Evolutionary conservation across 306 rosid species (phyloP).

Genomic region (Heteromeles arbutifolia): DNA sequence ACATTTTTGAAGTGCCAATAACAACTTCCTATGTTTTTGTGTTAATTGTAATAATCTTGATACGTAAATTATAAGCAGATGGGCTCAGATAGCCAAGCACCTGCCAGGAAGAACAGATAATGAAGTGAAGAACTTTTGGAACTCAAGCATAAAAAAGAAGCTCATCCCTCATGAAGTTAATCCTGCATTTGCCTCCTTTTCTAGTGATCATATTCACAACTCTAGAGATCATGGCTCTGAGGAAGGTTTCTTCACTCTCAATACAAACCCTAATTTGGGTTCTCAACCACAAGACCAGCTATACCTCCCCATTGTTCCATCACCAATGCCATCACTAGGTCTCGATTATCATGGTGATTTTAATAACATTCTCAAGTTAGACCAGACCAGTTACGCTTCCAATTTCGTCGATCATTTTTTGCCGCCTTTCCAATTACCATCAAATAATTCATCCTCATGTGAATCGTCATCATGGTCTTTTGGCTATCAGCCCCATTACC

Average conservation of each 20-base stretch:
- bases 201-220: conserved; percentile 41
- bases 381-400: conserved; percentile 16
- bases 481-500: conserved; percentile 26
- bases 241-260: conserved; percentile 51
- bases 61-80: conserved; percentile 32
- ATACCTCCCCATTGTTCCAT: conserved; percentile 43
- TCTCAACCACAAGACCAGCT: conserved; percentile 28
- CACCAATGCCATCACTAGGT: conserved; percentile 20
- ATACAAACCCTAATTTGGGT: conserved; percentile 46
- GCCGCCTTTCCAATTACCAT: conserved; percentile 30
- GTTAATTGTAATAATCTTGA: background rate
- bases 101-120: conserved; percentile 98
- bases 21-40: background rate
- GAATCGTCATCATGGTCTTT: conserved; percentile 26
- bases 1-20: no score
- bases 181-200: conserved; percentile 44
- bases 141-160: conserved; percentile 95
- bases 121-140: conserved; percentile 98
- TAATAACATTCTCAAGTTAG: conserved; percentile 23
- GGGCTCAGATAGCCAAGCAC: conserved; percentile 98
- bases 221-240: conserved; percentile 18
- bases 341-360: conserved; percentile 24
- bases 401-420: conserved; percentile 32
- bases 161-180: conserved; percentile 49
- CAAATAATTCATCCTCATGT: conserved; percentile 24